Base-by-base conservation (phyloP, 306 rosid species). In the Myrica gale region DNA sequence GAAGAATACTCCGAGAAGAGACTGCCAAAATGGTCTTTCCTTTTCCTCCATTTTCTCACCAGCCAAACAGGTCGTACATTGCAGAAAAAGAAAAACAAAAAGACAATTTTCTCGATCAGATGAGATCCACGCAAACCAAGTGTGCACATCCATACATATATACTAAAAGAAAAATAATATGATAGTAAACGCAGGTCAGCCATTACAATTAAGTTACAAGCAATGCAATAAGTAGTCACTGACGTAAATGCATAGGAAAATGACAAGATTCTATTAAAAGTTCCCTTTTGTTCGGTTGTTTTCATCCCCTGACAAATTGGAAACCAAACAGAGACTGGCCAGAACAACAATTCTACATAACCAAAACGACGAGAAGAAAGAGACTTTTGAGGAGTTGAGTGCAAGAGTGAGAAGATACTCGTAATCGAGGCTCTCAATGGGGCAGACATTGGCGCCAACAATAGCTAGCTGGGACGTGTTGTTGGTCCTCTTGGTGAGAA, bases 361-460 rank as follows among this genome's bases (percentile, higher is more conserved):
- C 41, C 19, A 66, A 60, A 32, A 1, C 55, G 16, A 53, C 17
- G 9, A 48, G 6, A 12, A 0, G 50, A 21, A 9, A 21, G 11
- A 53, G n/a, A 41, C 2, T 13, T 17, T 9, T 74, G 44, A 42
- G 50, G 58, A 16, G 42, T 9, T 71, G 5, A 23, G 20, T 17
- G 6, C 32, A 26, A 11, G 75, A 53, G 16, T 13, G 23, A 4
- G 5, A 67, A 3, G 4, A 23, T 81, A 88, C 97, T 92, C 97
- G 72, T 92, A 92, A 39, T 92, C 97, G 19, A 92, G 96, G 70
- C 97, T 92, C 76, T 92, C 97, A 71, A 92, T 84, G 1, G 93
- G 82, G 77, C 89, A 88, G 65, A 89, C 71, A 54, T 88, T 92
- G 67, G 97, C 83, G 65, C 96, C 96, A 44, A 92, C 86, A 48